A percentile compares a stretch with the other conserved stretches of the same genome.
Conservation (phyloP, 1,284 basidiomycete genomes). For the Ceratobasidium sp. region DNA sequence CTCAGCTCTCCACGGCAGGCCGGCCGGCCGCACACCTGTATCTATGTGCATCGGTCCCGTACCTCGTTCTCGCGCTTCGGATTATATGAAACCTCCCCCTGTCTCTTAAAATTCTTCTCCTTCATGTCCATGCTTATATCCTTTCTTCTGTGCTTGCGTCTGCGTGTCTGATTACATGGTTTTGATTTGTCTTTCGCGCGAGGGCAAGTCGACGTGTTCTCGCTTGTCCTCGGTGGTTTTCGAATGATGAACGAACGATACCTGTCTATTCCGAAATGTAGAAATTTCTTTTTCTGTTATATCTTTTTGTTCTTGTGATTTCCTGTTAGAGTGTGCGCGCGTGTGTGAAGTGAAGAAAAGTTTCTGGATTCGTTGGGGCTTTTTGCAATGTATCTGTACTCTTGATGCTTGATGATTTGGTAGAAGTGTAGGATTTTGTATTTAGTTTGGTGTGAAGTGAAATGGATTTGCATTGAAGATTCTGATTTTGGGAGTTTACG, state of each 20-base stretch:
- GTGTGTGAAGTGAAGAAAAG: background rate
- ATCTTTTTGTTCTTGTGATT: background rate
- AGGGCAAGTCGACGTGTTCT: background rate
- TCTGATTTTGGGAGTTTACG: no score
- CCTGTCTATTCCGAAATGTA: background rate
- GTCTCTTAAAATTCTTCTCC: no score
- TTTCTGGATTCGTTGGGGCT: no score
- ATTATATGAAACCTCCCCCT: no score
- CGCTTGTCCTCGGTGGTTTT: conserved; percentile 27
- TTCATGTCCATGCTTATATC: no score
- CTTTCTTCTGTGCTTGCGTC: background rate
- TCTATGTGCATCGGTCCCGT: conserved; percentile 6
- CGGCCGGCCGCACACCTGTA: conserved; percentile 29
- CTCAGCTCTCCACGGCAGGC: conserved; percentile 11
- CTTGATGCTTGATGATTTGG: no score
- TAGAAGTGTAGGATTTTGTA: no score
- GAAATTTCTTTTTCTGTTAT: background rate
- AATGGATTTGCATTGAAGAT: no score
- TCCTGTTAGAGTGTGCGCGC: no score
- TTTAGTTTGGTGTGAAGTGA: no score
- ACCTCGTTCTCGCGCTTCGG: background rate
- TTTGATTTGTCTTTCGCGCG: conserved; percentile 32
- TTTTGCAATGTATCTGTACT: no score
- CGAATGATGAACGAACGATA: conserved; percentile 6
- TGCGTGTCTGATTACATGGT: background rate